Conservation (phyloP, 495 filamentous ascomycete species). For the Clavariopsis aquatica region DNA sequence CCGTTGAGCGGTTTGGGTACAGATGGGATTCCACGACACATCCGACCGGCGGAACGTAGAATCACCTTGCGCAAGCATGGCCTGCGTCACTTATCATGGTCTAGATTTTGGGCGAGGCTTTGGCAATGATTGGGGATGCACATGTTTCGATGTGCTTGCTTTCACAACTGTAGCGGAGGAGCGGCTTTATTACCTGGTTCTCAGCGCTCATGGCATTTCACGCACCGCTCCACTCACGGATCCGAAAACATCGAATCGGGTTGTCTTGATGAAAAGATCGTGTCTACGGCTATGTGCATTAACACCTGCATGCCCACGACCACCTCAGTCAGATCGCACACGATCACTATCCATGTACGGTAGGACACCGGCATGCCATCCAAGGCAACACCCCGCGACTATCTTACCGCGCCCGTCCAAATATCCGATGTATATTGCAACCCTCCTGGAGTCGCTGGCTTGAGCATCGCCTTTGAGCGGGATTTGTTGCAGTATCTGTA, state of each 20-base stretch:
- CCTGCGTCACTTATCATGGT: not conserved
- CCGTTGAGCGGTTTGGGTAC: not conserved
- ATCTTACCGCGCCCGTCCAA: not conserved
- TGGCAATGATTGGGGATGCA: not conserved
- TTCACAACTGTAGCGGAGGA: not conserved
- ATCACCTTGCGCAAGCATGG: not conserved
- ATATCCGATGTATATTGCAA: not conserved
- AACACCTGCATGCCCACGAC: not conserved
- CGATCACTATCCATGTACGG: not conserved
- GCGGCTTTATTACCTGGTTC: not conserved
- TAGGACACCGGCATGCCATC: slow-evolving; percentile 10
- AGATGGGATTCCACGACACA: not conserved
- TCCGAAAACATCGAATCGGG: not conserved
- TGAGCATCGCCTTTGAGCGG: not conserved
- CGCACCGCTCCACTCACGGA: not conserved
- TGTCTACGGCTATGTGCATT: not conserved
- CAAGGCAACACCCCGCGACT: not conserved
- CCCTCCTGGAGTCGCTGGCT: not conserved
- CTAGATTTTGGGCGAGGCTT: not conserved
- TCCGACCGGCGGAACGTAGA: not conserved
- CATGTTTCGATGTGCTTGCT: slow-evolving; percentile 4
- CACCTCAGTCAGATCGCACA: slow-evolving; percentile 9
- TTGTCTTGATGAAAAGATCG: not conserved
- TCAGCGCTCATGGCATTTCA: not conserved
- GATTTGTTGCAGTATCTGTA: slow-evolving; percentile 4